Percentiles rank a stretch among this genome's conserved stretches.
Evolutionary conservation across 129 eudicot genomes (phyloP).

Genomic region (Pittosporum tobira): DNA sequence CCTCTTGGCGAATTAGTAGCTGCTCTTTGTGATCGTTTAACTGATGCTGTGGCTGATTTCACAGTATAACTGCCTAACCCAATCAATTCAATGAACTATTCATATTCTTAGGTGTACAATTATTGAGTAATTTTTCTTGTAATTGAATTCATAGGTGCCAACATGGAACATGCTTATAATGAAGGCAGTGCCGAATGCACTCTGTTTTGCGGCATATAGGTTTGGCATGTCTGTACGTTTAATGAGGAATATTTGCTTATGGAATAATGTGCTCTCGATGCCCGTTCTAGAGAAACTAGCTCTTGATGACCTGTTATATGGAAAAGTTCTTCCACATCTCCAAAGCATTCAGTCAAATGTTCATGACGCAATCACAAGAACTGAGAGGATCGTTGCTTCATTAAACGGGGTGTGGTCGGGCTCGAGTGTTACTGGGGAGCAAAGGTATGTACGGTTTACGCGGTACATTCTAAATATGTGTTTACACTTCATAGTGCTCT

Average conservation of each 20-base stretch:
- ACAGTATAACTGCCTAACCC: slow-evolving; percentile 34
- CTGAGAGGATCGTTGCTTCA: slow-evolving; percentile 72
- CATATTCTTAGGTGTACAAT: not conserved
- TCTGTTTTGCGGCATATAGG: slow-evolving; percentile 71
- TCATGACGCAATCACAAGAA: slow-evolving; percentile 71
- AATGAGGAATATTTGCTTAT: slow-evolving; percentile 79
- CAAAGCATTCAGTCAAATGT: slow-evolving; percentile 64
- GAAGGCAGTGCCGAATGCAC: slow-evolving; percentile 89
- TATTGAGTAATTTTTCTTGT: not conserved
- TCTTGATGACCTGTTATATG: slow-evolving; percentile 69
- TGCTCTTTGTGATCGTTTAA: slow-evolving; percentile 64
- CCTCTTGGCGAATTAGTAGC: slow-evolving; percentile 53
- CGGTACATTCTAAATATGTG: too few relatives aligned
- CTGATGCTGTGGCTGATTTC: slow-evolving; percentile 64
- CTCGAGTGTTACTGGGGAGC: slow-evolving; percentile 45
- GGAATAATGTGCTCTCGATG: slow-evolving; percentile 62
- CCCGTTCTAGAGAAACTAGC: slow-evolving; percentile 75
- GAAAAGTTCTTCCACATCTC: slow-evolving; percentile 87
- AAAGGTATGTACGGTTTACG: slow-evolving; percentile 61
- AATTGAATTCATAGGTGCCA: slow-evolving; percentile 48
- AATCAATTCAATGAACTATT: not conserved
- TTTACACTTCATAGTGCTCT: too few relatives aligned
- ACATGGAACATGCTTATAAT: slow-evolving; percentile 69
- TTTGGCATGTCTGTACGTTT: slow-evolving; percentile 78
- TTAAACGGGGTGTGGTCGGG: slow-evolving; percentile 82